Conservation (phyloP, 768 basidiomycete species). For the Xerocomus spinulosus region DNA sequence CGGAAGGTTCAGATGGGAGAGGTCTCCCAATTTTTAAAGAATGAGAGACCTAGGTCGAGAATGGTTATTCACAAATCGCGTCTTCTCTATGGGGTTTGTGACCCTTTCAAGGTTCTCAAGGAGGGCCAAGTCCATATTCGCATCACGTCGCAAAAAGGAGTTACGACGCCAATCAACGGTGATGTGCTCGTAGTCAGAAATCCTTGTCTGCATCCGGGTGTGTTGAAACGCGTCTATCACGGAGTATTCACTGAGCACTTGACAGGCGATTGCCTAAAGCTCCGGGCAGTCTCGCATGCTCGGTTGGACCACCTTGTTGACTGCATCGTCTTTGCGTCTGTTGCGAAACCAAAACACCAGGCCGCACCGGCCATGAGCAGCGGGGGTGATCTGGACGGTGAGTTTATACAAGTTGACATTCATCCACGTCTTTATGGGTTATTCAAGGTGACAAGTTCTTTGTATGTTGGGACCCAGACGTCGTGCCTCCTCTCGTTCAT, state of each 20-base stretch:
- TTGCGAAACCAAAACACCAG: conserved; percentile 51
- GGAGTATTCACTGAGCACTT: neutral
- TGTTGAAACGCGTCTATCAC: neutral
- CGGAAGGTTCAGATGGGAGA: conserved; percentile 45
- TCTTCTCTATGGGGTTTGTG: conserved; percentile 62
- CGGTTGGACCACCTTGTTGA: conserved; percentile 55
- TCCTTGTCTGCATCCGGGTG: conserved; percentile 66
- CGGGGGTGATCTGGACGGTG: conserved; percentile 61
- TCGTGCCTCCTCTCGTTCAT: conserved; percentile 51
- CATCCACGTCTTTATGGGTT: neutral
- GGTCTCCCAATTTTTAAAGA: conserved; percentile 47
- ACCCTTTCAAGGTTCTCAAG: conserved; percentile 56
- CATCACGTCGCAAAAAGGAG: conserved; percentile 49
- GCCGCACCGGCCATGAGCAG: conserved; percentile 69
- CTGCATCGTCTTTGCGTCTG: conserved; percentile 63
- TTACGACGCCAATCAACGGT: conserved; percentile 51
- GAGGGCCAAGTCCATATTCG: conserved; percentile 64
- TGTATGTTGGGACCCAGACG: conserved; percentile 64
- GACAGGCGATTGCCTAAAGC: conserved; percentile 59
- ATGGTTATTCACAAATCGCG: conserved; percentile 63
- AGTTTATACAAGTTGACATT: neutral
- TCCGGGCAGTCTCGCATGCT: conserved; percentile 52
- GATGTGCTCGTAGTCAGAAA: conserved; percentile 65
- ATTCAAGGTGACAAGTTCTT: conserved; percentile 57
- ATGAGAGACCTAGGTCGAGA: conserved; percentile 49